Evolutionary conservation across 176 grass and related monocot species (phyloP).

Genomic region (Rhipidocladum racemiflorum): DNA sequence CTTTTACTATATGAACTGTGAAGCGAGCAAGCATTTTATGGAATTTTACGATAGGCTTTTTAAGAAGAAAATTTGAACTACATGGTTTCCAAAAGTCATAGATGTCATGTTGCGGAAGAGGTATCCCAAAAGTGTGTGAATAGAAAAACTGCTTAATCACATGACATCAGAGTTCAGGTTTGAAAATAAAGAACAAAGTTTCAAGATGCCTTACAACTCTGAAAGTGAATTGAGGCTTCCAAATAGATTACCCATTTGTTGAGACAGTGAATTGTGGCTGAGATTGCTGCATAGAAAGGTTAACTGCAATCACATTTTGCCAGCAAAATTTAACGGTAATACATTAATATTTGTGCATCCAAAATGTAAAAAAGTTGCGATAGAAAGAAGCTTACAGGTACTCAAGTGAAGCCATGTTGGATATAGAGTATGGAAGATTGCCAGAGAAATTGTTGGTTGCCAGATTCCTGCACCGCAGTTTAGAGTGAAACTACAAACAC

Average conservation of each 20-base stretch:
- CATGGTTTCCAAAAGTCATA: conserved; percentile 14
- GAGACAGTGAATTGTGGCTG: conserved; percentile 70
- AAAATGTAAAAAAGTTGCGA: conserved; percentile 6
- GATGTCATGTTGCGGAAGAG: background rate
- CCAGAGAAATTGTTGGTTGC: conserved; percentile 70
- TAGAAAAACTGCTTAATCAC: background rate
- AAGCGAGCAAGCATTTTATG: background rate
- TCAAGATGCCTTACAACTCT: conserved; percentile 64
- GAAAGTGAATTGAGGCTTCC: conserved; percentile 62
- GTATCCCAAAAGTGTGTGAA: background rate
- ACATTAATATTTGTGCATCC: conserved; percentile 1
- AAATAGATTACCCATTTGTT: conserved; percentile 74
- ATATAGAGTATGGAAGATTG: conserved; percentile 90
- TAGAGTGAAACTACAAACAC: conserved; percentile 15
- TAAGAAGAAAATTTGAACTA: background rate
- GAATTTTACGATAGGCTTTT: background rate
- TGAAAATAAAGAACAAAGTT: conserved; percentile 20
- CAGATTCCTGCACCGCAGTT: conserved; percentile 68
- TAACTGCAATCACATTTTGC: conserved; percentile 10
- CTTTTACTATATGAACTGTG: conserved; percentile 3
- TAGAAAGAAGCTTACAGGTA: conserved; percentile 70
- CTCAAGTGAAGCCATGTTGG: conserved; percentile 60
- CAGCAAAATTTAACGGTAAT: conserved; percentile 18
- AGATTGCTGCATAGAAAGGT: conserved; percentile 65
- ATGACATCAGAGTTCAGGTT: background rate